Base-by-base conservation (phyloP, 768 basidiomycete species). In the Trametes elegans region DNA sequence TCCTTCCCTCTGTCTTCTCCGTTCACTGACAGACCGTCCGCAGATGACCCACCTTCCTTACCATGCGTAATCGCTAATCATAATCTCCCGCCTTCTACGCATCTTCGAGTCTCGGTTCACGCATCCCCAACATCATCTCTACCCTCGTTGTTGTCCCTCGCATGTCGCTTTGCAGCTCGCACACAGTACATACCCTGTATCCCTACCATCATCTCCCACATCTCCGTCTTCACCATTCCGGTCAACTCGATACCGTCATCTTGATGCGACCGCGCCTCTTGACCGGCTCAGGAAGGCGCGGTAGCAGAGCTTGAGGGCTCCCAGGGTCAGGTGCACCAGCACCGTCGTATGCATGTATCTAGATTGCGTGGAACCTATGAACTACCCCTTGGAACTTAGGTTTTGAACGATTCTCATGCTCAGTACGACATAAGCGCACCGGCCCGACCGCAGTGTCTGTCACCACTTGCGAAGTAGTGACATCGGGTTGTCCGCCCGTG, bases 21-120 rank as follows among this genome's bases (percentile, higher is more conserved):
- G n/a, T n/a, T n/a, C n/a, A n/a, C n/a, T n/a, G n/a, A n/a, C 16
- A 2, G 3, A 26, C 2, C 5, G 27, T 38, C 7, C 11, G 18
- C 32, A 47, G 53, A 59, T 54, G 57, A 49, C 42, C 40, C 45
- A 38, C 43, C 34, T 43, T 50, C 43, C 29, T 43, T 59, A 59
- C 35, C 47, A 35, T 59, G 52, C 57, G 44, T 59, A 59, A 59
- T 54, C 35, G 47, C 39, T 59, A 54, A 53, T 50, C 42, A 26
- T 39, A 53, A 53, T 53, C 39, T 45, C 46, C 34, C 21, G 31
- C 41, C 52, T 27, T 26, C 51, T 53, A 44, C 40, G 51, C 42
- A 44, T 53, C 23, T n/a, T 26, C 41, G 19, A 40, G 34, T 39
- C 23, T 31, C 26, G 27, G 29, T 49, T 38, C 42, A 11, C 28